These are phyloP conservation scores for Cladosporium sp. DNA, from an alignment of 2,329 filamentous ascomycete species.

Conservation along the genomic window DNA sequence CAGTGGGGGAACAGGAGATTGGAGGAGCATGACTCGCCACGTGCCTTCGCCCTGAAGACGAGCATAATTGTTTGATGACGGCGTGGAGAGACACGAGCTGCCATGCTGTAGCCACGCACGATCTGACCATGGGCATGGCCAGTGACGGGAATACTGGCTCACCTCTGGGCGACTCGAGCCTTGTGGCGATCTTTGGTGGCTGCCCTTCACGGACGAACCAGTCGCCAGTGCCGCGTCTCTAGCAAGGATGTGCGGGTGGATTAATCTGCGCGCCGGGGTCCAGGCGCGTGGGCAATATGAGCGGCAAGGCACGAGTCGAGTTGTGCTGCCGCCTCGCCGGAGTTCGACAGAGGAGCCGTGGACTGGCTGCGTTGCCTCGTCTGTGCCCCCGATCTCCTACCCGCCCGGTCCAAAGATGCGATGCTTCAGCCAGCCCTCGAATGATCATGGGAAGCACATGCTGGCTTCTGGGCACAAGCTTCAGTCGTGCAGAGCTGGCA, in stretches of 20 bases:
- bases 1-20: constrained; percentile 1
- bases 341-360: constrained; percentile 2
- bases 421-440: neutral
- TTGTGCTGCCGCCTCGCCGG: neutral
- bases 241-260: neutral
- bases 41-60: neutral
- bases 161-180: neutral
- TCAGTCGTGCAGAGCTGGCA: neutral
- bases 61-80: neutral
- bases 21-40: neutral
- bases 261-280: neutral
- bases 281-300: neutral
- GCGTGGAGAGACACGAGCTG: neutral
- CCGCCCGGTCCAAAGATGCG: no score
- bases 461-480: neutral
- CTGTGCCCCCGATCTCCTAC: neutral
- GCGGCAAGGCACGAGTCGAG: neutral
- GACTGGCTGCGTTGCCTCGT: neutral
- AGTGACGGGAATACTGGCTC: neutral
- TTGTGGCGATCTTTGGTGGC: neutral
- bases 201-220: neutral
- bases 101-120: neutral
- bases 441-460: neutral
- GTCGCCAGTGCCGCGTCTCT: neutral
- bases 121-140: no score